phyloP scores from a whole-genome alignment of 257 asterid genomes.

The Pogostemon cablin region DNA sequence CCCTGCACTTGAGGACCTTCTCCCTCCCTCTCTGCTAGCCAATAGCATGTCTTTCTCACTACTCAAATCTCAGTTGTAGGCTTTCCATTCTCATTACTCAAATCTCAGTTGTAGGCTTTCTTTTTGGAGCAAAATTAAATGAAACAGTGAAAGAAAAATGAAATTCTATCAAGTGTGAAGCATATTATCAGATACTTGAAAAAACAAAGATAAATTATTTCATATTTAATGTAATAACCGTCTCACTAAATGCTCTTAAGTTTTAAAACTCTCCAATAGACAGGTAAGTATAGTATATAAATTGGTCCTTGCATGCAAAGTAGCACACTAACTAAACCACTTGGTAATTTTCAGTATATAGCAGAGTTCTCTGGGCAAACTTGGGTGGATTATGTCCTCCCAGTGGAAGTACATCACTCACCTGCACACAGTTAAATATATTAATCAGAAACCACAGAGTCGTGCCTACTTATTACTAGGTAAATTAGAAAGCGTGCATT shows the following conservation, averaged over 20 bases:
- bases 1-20: too few species aligned
- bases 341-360: slow-evolving; percentile 69
- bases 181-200: neutral
- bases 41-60: too few species aligned
- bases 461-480: neutral
- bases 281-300: neutral
- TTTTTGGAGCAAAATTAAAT: too few species aligned
- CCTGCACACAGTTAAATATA: slow-evolving; percentile 45
- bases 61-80: too few species aligned
- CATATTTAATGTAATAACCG: neutral
- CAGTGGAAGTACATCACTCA: slow-evolving; percentile 53
- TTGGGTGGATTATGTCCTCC: slow-evolving; percentile 67
- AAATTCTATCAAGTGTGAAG: neutral
- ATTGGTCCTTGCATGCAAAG: slow-evolving; percentile 44
- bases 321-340: slow-evolving; percentile 43
- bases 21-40: too few species aligned
- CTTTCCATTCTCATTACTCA: too few species aligned
- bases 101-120: too few species aligned
- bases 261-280: neutral
- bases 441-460: neutral
- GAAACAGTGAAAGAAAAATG: neutral
- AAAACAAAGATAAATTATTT: neutral
- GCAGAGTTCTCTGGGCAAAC: slow-evolving; percentile 66
- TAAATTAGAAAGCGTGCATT: neutral
- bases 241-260: neutral